Percentiles rank a stretch among this genome's conserved stretches.
These are phyloP conservation scores for Umbelopsis ramanniana DNA, from an alignment of 192 early-diverging fungal species.

Conservation along the genomic window DNA sequence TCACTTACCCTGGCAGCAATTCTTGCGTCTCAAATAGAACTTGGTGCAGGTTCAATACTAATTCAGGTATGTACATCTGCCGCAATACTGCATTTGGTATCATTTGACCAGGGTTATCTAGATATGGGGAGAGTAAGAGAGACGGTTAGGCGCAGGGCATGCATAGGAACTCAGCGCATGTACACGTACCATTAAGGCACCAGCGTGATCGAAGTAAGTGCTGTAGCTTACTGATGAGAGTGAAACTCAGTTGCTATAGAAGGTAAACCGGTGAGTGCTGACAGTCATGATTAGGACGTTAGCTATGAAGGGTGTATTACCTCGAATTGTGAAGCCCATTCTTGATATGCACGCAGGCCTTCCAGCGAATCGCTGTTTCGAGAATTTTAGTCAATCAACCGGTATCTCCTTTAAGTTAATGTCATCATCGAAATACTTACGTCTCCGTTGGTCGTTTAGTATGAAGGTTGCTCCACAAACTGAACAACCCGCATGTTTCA, in stretches of 20 bases:
- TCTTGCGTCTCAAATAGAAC: constrained; percentile 68
- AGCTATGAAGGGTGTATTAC: background rate
- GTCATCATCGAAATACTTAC: background rate
- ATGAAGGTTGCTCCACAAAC: background rate
- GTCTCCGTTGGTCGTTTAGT: background rate
- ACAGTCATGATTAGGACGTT: background rate
- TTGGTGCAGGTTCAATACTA: constrained; percentile 70
- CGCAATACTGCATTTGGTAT: constrained; percentile 42
- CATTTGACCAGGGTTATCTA: constrained; percentile 17
- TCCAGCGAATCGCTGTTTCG: background rate
- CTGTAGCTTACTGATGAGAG: background rate
- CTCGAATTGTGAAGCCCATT: constrained; percentile 5
- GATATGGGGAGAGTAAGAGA: background rate
- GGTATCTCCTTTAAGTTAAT: background rate
- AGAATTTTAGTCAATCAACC: background rate
- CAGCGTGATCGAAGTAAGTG: background rate
- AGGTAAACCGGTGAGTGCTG: background rate
- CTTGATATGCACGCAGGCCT: background rate
- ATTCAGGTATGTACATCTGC: constrained; percentile 64
- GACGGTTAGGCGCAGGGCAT: background rate
- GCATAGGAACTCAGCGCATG: background rate
- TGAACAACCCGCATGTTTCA: background rate
- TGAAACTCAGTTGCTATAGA: constrained; percentile 12
- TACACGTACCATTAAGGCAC: background rate
- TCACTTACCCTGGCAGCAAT: constrained; percentile 45